Evolutionary conservation across 2,329 filamentous ascomycete genomes (phyloP), one percentile per base, ranked within the genome.

Genomic region (Rhinocladiella mackenziei): DNA sequence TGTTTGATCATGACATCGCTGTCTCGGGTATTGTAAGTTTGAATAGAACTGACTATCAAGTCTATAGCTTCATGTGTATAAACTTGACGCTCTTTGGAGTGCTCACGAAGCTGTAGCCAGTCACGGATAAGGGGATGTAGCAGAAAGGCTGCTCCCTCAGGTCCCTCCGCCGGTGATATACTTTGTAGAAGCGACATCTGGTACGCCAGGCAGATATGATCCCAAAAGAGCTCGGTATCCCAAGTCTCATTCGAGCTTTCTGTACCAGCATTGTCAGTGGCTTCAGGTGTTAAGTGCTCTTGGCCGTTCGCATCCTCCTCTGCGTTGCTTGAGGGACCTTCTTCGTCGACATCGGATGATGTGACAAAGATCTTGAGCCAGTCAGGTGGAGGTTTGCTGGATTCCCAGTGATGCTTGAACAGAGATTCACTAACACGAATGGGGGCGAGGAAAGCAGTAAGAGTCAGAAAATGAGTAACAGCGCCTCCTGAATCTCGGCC

Each of bases 71-170:
- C 43, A 19, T 30, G 7, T 11, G 43, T 33, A 36, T 39, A 40
- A 6, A 23, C 32, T 17, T 22, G 34, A 18, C 42, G 42, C 22
- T 45, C 22, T 39, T 37, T 23, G n/a, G 34, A 20, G 22, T 17
- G 4, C 18, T 30, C 6, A 31, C 42, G 42, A 3, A 45, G 42
- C 26, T 45, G 42, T 5, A 45, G 42, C 42, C 42, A 45, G 42
- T 45, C 42, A 19, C 25, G 42, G 25, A 45, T 45, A 7, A 45
- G 34, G 14, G 42, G 42, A 17, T 45, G 42, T 8, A 45, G 34
- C 6, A 45, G 8, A 8, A 45, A 39, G 25, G 22, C 39, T 19
- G 42, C 42, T 39, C 42, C 42, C 39, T 28, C 34, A 19, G 34
- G 25, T 6, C 7, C 7, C 17, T 34, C 22, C 5, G 25, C 9